Conservation (phyloP, 257 asterid species). For the Ocimum tenuiflorum region DNA sequence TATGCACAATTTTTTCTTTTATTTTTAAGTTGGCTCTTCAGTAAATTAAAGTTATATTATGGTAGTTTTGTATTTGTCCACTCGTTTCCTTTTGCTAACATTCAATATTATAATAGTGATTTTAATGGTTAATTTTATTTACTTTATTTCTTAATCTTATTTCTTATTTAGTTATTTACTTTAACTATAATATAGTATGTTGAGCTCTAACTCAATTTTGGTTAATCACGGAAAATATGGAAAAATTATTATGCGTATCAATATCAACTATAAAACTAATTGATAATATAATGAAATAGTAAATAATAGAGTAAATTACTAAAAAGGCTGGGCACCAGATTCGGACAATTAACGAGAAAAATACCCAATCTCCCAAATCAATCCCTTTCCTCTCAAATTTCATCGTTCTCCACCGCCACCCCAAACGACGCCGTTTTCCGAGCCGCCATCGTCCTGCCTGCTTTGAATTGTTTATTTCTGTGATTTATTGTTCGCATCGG, state of each 20-base stretch:
- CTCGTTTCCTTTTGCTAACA: no score
- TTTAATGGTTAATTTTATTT: no score
- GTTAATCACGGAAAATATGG: not conserved
- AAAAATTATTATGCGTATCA: not conserved
- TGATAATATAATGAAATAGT: not conserved
- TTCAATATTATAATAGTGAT: no score
- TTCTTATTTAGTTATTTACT: no score
- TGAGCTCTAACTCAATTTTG: no score
- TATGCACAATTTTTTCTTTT: no score
- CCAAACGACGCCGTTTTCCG: constrained; percentile 25
- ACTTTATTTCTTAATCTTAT: no score
- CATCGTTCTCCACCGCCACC: constrained; percentile 15
- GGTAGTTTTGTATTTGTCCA: no score
- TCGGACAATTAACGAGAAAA: constrained; percentile 20
- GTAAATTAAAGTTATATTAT: no score
- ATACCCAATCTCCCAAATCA: constrained; percentile 17
- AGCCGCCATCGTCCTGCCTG: constrained; percentile 15
- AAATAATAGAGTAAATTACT: not conserved
- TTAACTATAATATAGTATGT: no score
- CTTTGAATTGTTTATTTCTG: not conserved
- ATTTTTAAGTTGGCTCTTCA: no score
- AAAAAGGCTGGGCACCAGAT: not conserved
- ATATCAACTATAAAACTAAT: not conserved
- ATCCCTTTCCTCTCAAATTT: constrained; percentile 20
- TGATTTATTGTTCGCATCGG: not conserved